phyloP scores from a whole-genome alignment of 176 grass and related monocot genomes.

The Aegilops longissima region DNA sequence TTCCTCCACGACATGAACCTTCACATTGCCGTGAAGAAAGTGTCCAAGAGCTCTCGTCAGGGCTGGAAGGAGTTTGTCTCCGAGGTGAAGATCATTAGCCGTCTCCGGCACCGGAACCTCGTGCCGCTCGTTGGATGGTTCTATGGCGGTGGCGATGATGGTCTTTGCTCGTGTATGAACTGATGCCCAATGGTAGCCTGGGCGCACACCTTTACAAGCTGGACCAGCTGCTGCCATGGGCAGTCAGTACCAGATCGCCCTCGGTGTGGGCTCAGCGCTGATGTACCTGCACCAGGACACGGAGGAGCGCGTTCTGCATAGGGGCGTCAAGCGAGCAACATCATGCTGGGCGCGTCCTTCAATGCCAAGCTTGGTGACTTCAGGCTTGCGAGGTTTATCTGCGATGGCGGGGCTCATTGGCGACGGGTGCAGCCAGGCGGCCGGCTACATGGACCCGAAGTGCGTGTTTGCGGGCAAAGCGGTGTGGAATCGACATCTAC shows the following conservation, averaged over 20 bases:
- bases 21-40: constrained; percentile 22
- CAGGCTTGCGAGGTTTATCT: not conserved
- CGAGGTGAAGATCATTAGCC: constrained; percentile 57
- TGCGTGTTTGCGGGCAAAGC: not conserved
- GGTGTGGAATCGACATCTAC: not conserved
- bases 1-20: not conserved
- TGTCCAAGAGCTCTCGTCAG: constrained; percentile 18
- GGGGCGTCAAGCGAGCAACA: constrained; percentile 11
- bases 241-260: not conserved
- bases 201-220: constrained; percentile 38
- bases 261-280: not conserved
- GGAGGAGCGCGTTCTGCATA: not conserved
- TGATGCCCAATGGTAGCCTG: constrained; percentile 62
- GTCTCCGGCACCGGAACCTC: constrained; percentile 46
- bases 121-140: constrained; percentile 62
- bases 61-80: constrained; percentile 60
- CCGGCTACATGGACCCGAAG: not conserved
- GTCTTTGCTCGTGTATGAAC: constrained; percentile 43
- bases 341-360: not conserved
- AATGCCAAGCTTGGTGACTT: constrained; percentile 31
- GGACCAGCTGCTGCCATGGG: constrained; percentile 18
- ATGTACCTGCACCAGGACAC: not conserved
- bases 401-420: not conserved
- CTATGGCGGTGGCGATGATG: not conserved
- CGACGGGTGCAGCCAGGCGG: not conserved